Base-by-base conservation (phyloP, 129 eudicot genomes). In the Flaveria brownii region DNA sequence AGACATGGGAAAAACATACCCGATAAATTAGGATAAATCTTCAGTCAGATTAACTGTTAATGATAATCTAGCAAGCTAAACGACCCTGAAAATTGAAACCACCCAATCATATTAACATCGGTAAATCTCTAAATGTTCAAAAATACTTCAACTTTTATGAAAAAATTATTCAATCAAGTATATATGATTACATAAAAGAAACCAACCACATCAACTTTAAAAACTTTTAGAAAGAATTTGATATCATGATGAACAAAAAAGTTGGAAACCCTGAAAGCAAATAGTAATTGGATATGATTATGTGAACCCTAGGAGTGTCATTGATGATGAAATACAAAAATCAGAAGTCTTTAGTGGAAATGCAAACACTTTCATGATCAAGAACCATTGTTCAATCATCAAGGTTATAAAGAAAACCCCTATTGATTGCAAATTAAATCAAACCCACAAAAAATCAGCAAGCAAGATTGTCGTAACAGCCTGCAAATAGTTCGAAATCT, bases 81-180 rank as follows among this genome's bases (percentile, higher is more conserved):
- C 10, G n/a, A 74, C 63, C 79, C 79, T 80, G 84, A n/a, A 80
- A 73, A 47, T 2, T 46, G 26, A 55, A 80, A 73, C 16, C 17
- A 72, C 39, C 65, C n/a, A 79, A 71, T 17, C 83, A 72, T 42
- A 25, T 80, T 45, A 73, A 57, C 50, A 80, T 51, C n/a, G 26
- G 22, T 10, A 47, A 1, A 80, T 51, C n/a, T 42, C 16, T 10
- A 47, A 1, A 72, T 50, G 9, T 47, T 26, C 8, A 68, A 42
- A 20, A 41, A 62, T 23, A 42, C 47, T 2, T 16, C 13, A 59
- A 14, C 39, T 49, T 42, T 6, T 0, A 59, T 59, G 8, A 4
- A 45, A 18, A 20, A 56, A 20, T 56, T 10, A 57, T 56, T 45
- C 49, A 43, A 61, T 13, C 72, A 68, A 77, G 68, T 39, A 39